phyloP scores from a whole-genome alignment of 441 rosid genomes.

The Adansonia madagascariensis region DNA sequence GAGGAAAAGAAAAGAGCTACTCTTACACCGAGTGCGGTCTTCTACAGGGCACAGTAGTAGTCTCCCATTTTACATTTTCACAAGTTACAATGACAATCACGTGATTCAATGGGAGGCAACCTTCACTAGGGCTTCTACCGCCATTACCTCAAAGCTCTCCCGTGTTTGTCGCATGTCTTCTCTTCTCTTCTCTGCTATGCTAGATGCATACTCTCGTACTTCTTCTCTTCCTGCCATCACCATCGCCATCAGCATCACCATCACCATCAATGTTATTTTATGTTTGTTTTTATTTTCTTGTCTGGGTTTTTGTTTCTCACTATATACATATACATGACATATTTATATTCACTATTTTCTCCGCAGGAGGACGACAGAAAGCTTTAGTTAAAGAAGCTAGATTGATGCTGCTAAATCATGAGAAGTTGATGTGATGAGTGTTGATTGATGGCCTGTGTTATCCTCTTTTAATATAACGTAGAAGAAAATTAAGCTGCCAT shows the following conservation, averaged over 20 bases:
- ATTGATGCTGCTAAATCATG: constrained; percentile 1
- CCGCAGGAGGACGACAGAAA: background rate
- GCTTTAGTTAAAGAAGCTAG: background rate
- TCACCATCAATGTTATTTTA: background rate
- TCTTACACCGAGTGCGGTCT: background rate
- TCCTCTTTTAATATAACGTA: background rate
- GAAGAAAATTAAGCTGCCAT: background rate
- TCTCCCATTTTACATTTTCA: background rate
- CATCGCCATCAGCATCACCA: constrained; percentile 3
- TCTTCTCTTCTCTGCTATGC: background rate
- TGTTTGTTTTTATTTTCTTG: background rate
- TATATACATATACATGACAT: background rate
- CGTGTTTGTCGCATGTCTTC: constrained; percentile 49
- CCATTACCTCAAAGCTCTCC: constrained; percentile 30
- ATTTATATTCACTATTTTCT: background rate
- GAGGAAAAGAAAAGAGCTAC: background rate
- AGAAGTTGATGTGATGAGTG: background rate
- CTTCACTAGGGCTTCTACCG: background rate
- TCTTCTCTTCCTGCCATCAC: background rate
- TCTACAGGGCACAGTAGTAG: background rate
- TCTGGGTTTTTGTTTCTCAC: background rate
- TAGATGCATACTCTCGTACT: background rate
- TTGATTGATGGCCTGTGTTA: background rate
- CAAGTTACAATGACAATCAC: constrained; percentile 38
- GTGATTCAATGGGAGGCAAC: constrained; percentile 34